Percentiles rank a stretch among this genome's conserved stretches.
phyloP scores from a whole-genome alignment of 2,329 filamentous ascomycete species.

The Pseudogymnoascus sp. region DNA sequence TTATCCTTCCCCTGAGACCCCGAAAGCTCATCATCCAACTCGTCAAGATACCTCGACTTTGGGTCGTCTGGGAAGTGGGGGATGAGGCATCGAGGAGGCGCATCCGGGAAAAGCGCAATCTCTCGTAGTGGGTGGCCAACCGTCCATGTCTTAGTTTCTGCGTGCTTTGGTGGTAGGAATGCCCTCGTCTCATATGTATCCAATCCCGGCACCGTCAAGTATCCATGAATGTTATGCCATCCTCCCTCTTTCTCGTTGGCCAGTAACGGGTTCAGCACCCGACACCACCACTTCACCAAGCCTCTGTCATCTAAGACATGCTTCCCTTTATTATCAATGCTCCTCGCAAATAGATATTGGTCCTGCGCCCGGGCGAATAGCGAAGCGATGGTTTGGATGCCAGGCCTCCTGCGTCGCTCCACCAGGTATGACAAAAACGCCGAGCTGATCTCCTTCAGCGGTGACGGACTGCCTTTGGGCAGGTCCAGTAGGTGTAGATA shows the following conservation, averaged over 20 bases:
- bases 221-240: constrained; percentile 56
- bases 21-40: constrained; percentile 76
- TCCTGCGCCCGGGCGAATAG: constrained; percentile 87
- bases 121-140: constrained; percentile 63
- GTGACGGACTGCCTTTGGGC: constrained; percentile 57
- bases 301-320: constrained; percentile 88
- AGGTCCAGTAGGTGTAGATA: constrained; percentile 63
- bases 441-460: constrained; percentile 64
- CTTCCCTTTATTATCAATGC: constrained; percentile 74
- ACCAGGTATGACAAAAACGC: constrained; percentile 72
- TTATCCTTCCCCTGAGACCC: constrained; percentile 44
- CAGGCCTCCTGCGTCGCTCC: constrained; percentile 53
- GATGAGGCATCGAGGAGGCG: constrained; percentile 75
- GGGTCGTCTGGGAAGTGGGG: constrained; percentile 93
- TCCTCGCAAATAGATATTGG: constrained; percentile 92
- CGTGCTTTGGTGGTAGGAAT: constrained; percentile 57
- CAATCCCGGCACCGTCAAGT: constrained; percentile 79
- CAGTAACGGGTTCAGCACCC: constrained; percentile 70
- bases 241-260: constrained; percentile 9
- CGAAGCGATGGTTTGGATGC: constrained; percentile 67
- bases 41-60: constrained; percentile 80
- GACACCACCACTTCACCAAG: constrained; percentile 94
- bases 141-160: constrained; percentile 46
- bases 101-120: constrained; percentile 54
- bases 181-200: constrained; percentile 73